Evolutionary conservation across 257 asterid species (phyloP), one percentile per base, ranked within the genome.

Genomic region (Vinca minor): DNA sequence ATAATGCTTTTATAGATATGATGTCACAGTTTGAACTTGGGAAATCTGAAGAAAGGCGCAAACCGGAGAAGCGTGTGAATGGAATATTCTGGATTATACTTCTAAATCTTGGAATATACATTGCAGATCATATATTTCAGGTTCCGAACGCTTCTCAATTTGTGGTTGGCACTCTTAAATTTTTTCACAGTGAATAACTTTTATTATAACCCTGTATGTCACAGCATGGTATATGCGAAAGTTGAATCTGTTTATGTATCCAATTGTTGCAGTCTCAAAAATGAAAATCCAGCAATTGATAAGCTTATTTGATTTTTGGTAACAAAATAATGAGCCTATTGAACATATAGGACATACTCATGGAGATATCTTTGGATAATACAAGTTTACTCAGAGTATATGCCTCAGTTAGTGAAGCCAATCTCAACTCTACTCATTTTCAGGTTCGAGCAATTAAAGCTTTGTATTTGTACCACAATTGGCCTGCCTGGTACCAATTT

Each of bases 81-180:
- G 97, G 97, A 62, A 84, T 93, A 65, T 93, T 87, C 78, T 89
- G 94, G 96, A 93, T 93, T 79, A 78, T 93, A 32, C 91, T 93
- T 48, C 74, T 89, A 65, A 93, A 93, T 73, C 70, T 89, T 42
- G 97, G 96, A 47, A 69, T 87, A 74, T 89, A 59, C 77, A 69
- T 84, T 57, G 95, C 96, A 25, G 96, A 92, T 73, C 97, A 92
- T 74, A 76, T 89, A 35, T 79, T 92, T 74, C 95, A 87, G 98
- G 98, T 92, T 68, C 53, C 58, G 59, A 52, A 62, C 41, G 7
- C 21, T 35, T 74, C 48, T 55, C 28, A 45, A 42, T 65, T 50
- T 57, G 36, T 50, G 49, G 36, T 63, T 39, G 8, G 8, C 21
- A 25, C 4, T 26, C 41, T 34, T 65, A 18, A 48, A 18, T 34